Conservation (phyloP, 164 flowering plant genomes). For the Magnolia officinalis region DNA sequence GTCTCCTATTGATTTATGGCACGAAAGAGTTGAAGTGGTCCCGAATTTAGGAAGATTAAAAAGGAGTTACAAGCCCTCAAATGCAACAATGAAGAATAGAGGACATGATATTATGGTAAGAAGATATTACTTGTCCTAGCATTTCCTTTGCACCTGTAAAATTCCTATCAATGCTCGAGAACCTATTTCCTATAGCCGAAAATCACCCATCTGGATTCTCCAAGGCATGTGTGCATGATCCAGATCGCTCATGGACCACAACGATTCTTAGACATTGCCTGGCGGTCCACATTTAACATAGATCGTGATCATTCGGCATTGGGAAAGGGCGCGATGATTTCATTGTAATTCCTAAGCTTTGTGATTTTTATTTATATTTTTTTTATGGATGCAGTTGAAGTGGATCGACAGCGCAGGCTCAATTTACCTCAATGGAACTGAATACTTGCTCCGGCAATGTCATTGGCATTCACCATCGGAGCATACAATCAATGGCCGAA, state of each 20-base stretch:
- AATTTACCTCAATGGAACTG: slow-evolving; percentile 30
- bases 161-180: too few species aligned
- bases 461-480: slow-evolving; percentile 72
- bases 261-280: neutral
- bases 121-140: too few species aligned
- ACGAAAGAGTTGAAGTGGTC: slow-evolving; percentile 32
- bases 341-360: neutral
- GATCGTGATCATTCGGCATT: neutral
- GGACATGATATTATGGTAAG: slow-evolving; percentile 58
- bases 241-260: too few species aligned
- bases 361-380: neutral
- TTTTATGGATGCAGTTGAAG: slow-evolving; percentile 28
- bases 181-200: too few species aligned
- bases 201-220: too few species aligned
- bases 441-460: slow-evolving; percentile 32
- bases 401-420: slow-evolving; percentile 40
- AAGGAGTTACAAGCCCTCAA: slow-evolving; percentile 36
- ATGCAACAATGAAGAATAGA: slow-evolving; percentile 40
- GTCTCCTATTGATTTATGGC: slow-evolving; percentile 60
- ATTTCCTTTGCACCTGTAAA: too few species aligned
- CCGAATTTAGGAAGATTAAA: slow-evolving; percentile 30
- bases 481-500: slow-evolving; percentile 43
- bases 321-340: neutral
- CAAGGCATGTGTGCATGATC: neutral
- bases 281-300: neutral